Base-by-base conservation (phyloP, 208 protist species). In the Trypanosoma grayi region DNA sequence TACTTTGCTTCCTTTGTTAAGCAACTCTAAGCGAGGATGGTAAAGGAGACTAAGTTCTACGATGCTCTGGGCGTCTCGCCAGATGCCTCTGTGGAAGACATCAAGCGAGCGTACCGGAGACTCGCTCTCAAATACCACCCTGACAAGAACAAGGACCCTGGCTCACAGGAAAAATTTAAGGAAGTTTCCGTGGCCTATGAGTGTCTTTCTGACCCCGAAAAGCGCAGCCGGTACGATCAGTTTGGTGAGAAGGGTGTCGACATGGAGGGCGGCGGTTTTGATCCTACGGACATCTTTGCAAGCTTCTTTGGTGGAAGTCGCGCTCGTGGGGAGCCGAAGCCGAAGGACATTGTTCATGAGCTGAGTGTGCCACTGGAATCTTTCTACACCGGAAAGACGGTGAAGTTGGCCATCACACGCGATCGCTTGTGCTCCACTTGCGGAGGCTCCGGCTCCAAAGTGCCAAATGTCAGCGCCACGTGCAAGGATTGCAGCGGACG, bases 181-280 rank as follows among this genome's bases (percentile, higher is more conserved):
- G 84, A 92, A 76, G 96, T 99, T 52, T 97, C 87, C 28, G 78
- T 96, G 25, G 98, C 98, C 9, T 99, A 99, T 72, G 97, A 99
- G 47, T 87, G 98, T 28, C 87, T 99, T 16, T 93, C 78, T 30
- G 97, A 99, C 62, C 34, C 76, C 13, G 83, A 99, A 63, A 99
- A 99, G 82, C 85, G 97, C 64, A 66, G 79, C 39, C 73, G 92
- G 30, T 99, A 99, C 70, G 98, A 99, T 70, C 71, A 97, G 68
- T 98, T 96, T 75, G 98, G 98, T 45, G 95, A 99, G 81, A 84
- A 99, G 53, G 97, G 94, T 40, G 81, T 98, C 6, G 87, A 97
- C 52, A 93, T 92, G 73, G 94, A 97, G 30, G 77, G 81, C 60
- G 77, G 72, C 37, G 93, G 82, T 28, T 79, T 95, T 18, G 87